Conservation (phyloP, 768 basidiomycete species). For the Cystobasidiopsis lactophilus region DNA sequence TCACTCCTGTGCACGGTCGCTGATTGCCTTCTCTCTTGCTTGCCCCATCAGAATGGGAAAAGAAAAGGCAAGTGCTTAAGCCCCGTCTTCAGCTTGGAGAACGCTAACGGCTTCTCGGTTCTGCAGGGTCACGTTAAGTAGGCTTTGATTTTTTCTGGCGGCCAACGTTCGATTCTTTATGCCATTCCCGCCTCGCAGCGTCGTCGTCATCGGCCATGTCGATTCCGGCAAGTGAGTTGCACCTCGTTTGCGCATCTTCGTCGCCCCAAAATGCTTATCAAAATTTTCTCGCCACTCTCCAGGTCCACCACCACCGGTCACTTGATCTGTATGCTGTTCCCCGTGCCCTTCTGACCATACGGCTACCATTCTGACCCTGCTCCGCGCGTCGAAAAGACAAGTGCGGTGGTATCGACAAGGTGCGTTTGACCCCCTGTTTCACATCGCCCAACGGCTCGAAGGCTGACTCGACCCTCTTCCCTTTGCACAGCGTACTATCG, state of each 20-base stretch:
- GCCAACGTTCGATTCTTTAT: not conserved
- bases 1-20: too few relatives aligned
- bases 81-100: not conserved
- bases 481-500: conserved; percentile 18
- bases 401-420: conserved; percentile 99
- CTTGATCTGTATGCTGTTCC: conserved; percentile 44
- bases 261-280: too few relatives aligned
- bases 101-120: not conserved
- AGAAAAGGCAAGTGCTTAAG: conserved; percentile 9
- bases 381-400: too few relatives aligned
- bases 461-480: not conserved
- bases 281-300: conserved; percentile 4
- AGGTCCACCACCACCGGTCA: conserved; percentile 99
- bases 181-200: not conserved
- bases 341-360: too few relatives aligned
- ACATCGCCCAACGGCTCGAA: not conserved
- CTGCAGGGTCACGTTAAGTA: conserved; percentile 7
- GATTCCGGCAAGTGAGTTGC: not conserved
- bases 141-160: not conserved
- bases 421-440: conserved; percentile 31
- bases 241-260: not conserved
- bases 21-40: not conserved
- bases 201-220: conserved; percentile 10
- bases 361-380: too few relatives aligned
- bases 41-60: conserved; percentile 14